A percentile compares a stretch with the other conserved stretches of the same genome.
Conservation (phyloP, 345 rosid genomes). For the Brassica incana region DNA sequence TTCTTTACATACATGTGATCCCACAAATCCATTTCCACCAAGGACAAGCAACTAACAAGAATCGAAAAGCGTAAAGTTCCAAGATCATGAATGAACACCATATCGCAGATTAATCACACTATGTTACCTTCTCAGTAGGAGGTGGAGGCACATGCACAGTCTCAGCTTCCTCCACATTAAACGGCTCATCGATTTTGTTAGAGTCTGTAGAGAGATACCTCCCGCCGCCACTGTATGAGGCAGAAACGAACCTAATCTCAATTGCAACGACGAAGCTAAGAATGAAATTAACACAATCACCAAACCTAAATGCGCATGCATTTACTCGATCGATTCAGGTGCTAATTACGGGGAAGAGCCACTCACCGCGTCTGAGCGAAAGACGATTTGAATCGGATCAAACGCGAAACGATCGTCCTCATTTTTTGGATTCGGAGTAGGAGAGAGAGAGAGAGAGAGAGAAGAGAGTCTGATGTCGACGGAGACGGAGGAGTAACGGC, state of each 20-base stretch:
- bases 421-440: neutral
- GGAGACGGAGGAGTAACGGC: neutral
- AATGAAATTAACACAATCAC: neutral
- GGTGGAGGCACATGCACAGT: constrained; percentile 81
- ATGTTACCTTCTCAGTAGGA: constrained; percentile 66
- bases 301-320: neutral
- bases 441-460: neutral
- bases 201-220: constrained; percentile 72
- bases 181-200: constrained; percentile 71
- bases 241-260: constrained; percentile 15
- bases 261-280: neutral
- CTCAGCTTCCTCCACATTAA: constrained; percentile 88
- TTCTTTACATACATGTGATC: constrained; percentile 86
- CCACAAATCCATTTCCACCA: constrained; percentile 99
- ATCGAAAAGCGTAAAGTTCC: neutral
- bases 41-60: constrained; percentile 79
- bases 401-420: constrained; percentile 38
- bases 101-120: neutral
- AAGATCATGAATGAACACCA: constrained; percentile 13
- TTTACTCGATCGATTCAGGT: neutral
- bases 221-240: constrained; percentile 37
- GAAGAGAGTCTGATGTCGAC: neutral
- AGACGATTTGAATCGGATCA: constrained; percentile 35
- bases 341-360: neutral
- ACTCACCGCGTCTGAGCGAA: constrained; percentile 30